Evolutionary conservation across 1,139 yeast genomes (phyloP).

Genomic region (Candida tunisiensis): DNA sequence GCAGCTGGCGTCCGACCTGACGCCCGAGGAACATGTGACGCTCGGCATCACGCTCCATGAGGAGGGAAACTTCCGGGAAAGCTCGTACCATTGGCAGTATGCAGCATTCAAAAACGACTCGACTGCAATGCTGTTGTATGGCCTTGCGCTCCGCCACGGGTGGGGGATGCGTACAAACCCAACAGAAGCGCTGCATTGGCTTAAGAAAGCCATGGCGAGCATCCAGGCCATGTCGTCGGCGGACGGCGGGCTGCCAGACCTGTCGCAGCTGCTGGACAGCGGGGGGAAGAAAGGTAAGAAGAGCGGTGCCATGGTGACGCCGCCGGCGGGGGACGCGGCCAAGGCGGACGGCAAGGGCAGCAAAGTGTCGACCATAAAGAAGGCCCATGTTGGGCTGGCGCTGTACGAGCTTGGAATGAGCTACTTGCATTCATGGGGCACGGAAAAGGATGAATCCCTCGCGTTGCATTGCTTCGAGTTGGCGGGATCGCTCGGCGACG

Average conservation of each 20-base stretch:
- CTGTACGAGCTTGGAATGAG: constrained; percentile 46
- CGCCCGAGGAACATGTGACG: constrained; percentile 26
- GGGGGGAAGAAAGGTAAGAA: constrained; percentile 1
- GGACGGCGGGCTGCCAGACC: constrained; percentile 3
- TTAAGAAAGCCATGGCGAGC: constrained; percentile 30
- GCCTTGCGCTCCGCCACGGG: constrained; percentile 51
- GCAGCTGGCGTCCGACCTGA: constrained; percentile 7
- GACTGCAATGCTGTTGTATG: constrained; percentile 59
- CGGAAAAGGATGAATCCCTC: constrained; percentile 32
- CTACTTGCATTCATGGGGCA: constrained; percentile 44
- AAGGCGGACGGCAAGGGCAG: too few relatives aligned
- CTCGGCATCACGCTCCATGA: constrained; percentile 38
- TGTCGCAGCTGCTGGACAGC: constrained; percentile 2
- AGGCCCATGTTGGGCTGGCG: constrained; percentile 23
- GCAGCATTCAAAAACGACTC: constrained; percentile 44
- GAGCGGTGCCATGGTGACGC: too few relatives aligned
- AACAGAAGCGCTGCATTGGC: constrained; percentile 41
- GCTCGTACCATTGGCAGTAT: constrained; percentile 49
- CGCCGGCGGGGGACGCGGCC: constrained; percentile 1
- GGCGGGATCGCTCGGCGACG: constrained; percentile 55
- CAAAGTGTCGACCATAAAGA: constrained; percentile 8
- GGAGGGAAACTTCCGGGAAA: constrained; percentile 47
- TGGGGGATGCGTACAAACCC: constrained; percentile 53
- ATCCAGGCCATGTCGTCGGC: constrained; percentile 8
- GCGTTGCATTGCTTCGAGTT: constrained; percentile 48